Evolutionary conservation across 768 basidiomycete species (phyloP).

Genomic region (Phanerochaete carnosa): DNA sequence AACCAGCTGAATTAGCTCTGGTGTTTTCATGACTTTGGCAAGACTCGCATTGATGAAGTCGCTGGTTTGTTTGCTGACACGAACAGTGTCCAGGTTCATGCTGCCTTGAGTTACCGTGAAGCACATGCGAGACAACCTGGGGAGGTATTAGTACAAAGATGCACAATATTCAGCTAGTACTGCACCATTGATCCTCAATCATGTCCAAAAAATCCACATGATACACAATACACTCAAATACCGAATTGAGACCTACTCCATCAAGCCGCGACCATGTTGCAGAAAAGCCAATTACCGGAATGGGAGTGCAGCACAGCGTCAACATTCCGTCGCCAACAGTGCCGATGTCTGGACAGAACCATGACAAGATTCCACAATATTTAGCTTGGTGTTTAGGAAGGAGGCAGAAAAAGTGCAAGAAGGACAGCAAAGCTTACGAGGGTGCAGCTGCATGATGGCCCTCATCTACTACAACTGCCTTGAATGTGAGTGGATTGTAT

Average conservation of each 20-base stretch:
- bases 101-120: constrained; percentile 80
- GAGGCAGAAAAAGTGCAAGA: background rate
- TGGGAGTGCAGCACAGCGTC: constrained; percentile 40
- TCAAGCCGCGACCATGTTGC: constrained; percentile 94
- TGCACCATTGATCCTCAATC: constrained; percentile 88
- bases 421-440: constrained; percentile 62
- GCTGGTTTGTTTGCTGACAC: constrained; percentile 61
- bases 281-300: constrained; percentile 91
- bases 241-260: constrained; percentile 80
- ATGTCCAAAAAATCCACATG: constrained; percentile 88
- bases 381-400: constrained; percentile 37
- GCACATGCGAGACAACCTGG: constrained; percentile 79
- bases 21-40: constrained; percentile 78
- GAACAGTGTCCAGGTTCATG: constrained; percentile 66
- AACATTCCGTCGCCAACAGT: constrained; percentile 1
- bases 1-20: constrained; percentile 70
- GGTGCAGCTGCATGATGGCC: constrained; percentile 94
- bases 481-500: constrained; percentile 64
- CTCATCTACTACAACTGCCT: constrained; percentile 85
- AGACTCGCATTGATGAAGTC: constrained; percentile 82
- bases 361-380: constrained; percentile 80
- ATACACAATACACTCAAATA: constrained; percentile 90
- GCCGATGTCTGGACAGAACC: constrained; percentile 63
- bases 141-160: background rate
- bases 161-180: background rate